A percentile compares a stretch with the other conserved stretches of the same genome.
phyloP scores from a whole-genome alignment of 2,329 filamentous ascomycete species.

The Byssothecium circinans region DNA sequence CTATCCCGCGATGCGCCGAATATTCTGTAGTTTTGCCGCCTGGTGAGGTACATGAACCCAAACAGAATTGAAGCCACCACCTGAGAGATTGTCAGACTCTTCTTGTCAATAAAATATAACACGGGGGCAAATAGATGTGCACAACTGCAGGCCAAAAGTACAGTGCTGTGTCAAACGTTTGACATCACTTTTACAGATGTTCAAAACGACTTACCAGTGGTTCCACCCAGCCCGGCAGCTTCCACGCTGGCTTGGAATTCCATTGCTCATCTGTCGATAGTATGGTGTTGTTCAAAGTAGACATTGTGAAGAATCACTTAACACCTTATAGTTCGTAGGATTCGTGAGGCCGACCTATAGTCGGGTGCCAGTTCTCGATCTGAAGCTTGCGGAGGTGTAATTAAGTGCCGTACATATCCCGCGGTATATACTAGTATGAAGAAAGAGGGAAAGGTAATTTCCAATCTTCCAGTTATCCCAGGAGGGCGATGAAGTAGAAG shows the following conservation, averaged over 20 bases:
- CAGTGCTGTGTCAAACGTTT: not conserved
- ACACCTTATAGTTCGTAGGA: too few relatives aligned
- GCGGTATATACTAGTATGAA: too few relatives aligned
- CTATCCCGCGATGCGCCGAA: slow-evolving; percentile 36
- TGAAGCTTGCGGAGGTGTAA: too few relatives aligned
- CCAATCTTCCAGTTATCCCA: too few relatives aligned
- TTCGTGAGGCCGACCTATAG: too few relatives aligned
- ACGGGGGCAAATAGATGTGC: not conserved
- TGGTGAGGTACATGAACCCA: slow-evolving; percentile 52
- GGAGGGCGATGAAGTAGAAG: too few relatives aligned
- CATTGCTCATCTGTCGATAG: slow-evolving; percentile 27
- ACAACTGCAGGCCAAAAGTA: not conserved
- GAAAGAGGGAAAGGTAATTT: too few relatives aligned
- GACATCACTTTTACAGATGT: not conserved
- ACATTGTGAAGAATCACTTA: too few relatives aligned
- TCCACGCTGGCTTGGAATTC: slow-evolving; percentile 47
- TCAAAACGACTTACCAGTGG: slow-evolving; percentile 32
- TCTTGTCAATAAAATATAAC: not conserved
- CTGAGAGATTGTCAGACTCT: slow-evolving; percentile 27
- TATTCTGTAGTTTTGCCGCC: slow-evolving; percentile 49
- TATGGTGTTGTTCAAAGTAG: slow-evolving; percentile 5
- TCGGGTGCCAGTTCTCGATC: too few relatives aligned
- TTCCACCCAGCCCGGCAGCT: slow-evolving; percentile 47
- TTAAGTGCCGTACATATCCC: too few relatives aligned
- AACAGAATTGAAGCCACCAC: slow-evolving; percentile 56